These are phyloP conservation scores for Candida cerambycidarum DNA, from an alignment of 805 yeast species.

Conservation along the genomic window DNA sequence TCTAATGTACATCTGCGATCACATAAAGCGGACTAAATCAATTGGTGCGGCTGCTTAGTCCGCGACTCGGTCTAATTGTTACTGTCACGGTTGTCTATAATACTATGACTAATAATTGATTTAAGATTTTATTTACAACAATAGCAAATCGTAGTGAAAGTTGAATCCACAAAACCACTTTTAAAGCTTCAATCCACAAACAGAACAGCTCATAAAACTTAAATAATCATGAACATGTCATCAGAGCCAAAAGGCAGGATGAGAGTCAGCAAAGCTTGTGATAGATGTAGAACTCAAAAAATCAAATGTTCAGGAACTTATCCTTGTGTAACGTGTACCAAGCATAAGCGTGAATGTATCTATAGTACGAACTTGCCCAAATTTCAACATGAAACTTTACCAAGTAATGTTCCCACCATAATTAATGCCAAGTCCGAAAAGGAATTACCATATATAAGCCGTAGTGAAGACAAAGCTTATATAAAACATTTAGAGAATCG, in stretches of 20 bases:
- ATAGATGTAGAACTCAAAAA: slow-evolving; percentile 53
- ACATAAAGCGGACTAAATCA: too few relatives aligned
- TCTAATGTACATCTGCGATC: too few relatives aligned
- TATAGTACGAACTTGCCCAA: slow-evolving; percentile 14
- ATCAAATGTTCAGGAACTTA: slow-evolving; percentile 55
- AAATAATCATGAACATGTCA: too few relatives aligned
- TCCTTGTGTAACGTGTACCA: slow-evolving; percentile 51
- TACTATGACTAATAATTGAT: too few relatives aligned
- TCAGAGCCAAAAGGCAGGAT: slow-evolving; percentile 21
- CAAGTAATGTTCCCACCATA: slow-evolving; percentile 13
- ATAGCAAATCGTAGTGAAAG: too few relatives aligned
- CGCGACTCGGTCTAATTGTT: too few relatives aligned
- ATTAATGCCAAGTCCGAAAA: slow-evolving; percentile 11
- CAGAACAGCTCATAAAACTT: too few relatives aligned
- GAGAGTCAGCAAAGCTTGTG: slow-evolving; percentile 55
- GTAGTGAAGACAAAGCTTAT: slow-evolving; percentile 19
- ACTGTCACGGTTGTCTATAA: too few relatives aligned
- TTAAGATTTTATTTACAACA: too few relatives aligned
- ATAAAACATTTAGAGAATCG: slow-evolving; percentile 38
- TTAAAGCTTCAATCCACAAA: too few relatives aligned
- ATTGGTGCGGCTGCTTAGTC: too few relatives aligned
- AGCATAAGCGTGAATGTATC: slow-evolving; percentile 36
- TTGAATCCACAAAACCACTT: too few relatives aligned
- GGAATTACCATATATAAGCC: slow-evolving; percentile 12
- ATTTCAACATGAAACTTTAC: background rate